Conservation (phyloP, 441 rosid species). For the Rhodomyrtus psidioides region DNA sequence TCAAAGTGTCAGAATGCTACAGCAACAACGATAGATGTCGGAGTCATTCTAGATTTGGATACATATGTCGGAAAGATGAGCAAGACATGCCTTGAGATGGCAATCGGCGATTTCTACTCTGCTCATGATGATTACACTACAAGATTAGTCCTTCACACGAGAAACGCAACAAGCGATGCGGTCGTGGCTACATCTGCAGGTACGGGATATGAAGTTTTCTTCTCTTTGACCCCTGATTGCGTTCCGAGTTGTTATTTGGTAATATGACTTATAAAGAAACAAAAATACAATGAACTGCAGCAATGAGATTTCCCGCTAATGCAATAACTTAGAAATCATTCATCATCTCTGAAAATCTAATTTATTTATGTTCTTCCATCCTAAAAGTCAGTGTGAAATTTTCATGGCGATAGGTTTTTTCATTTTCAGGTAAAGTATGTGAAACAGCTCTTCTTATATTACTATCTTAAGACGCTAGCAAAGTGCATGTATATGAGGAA, state of each 20-base stretch:
- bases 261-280: background rate
- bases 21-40: background rate
- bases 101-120: background rate
- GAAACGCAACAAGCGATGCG: background rate
- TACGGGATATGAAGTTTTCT: background rate
- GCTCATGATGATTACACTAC: background rate
- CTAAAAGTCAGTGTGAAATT: background rate
- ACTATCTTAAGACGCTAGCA: background rate
- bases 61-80: slow-evolving; percentile 4
- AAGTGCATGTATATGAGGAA: background rate
- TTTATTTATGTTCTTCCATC: background rate
- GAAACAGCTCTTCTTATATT: background rate
- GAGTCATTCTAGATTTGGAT: slow-evolving; percentile 1
- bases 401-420: background rate
- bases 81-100: slow-evolving; percentile 7
- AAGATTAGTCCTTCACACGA: background rate
- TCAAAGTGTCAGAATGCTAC: background rate
- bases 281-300: background rate
- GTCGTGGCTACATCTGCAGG: slow-evolving; percentile 6
- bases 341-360: background rate
- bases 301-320: background rate
- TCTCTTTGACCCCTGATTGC: background rate
- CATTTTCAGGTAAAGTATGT: background rate
- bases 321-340: background rate
- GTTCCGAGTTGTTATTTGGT: background rate